phyloP scores from a whole-genome alignment of 2,329 filamentous ascomycete genomes.

The Didymella sp. region DNA sequence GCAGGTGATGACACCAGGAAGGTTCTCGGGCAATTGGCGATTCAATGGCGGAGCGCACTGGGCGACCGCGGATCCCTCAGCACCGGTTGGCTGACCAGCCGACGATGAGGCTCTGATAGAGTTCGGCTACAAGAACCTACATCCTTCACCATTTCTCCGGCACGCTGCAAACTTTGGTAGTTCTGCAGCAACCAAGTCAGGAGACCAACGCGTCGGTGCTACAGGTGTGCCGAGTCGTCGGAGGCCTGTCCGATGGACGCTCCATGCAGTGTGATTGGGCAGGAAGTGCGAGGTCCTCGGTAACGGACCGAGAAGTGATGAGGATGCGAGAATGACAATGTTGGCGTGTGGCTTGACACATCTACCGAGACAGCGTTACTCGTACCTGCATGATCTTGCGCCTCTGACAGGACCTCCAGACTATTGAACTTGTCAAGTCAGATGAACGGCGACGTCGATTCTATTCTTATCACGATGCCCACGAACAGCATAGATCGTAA shows the following conservation, averaged over 20 bases:
- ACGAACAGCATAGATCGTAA: background rate
- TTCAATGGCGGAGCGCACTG: conserved; percentile 90
- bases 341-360: background rate
- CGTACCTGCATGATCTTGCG: background rate
- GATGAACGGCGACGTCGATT: background rate
- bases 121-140: background rate
- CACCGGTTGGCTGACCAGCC: conserved; percentile 74
- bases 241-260: background rate
- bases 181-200: conserved; percentile 8
- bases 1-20: conserved; percentile 56
- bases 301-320: conserved; percentile 11
- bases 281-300: background rate
- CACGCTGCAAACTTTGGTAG: conserved; percentile 4
- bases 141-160: conserved; percentile 4
- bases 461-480: background rate
- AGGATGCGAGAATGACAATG: background rate
- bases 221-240: conserved; percentile 7
- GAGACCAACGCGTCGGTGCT: conserved; percentile 6
- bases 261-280: conserved; percentile 13
- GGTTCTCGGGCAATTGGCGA: conserved; percentile 79
- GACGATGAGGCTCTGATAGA: conserved; percentile 36
- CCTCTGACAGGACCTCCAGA: background rate
- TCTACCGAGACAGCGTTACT: conserved; percentile 4
- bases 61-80: conserved; percentile 86
- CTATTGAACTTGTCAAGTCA: background rate